Conservation (phyloP, 768 basidiomycete genomes). For the Mycena polygramma region DNA sequence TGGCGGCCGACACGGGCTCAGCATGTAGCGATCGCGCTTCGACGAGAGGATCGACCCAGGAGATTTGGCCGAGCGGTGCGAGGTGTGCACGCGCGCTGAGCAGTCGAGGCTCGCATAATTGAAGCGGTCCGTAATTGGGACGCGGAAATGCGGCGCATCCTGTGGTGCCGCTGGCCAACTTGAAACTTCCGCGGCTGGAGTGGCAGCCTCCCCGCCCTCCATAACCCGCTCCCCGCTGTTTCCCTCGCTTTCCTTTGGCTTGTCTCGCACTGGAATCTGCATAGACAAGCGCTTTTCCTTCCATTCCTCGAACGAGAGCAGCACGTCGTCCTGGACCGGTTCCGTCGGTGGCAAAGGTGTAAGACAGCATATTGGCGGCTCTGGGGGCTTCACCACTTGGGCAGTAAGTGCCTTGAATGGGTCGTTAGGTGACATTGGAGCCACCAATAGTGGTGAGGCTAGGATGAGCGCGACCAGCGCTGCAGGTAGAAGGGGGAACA, state of each 20-base stretch:
- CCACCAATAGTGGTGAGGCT: constrained; percentile 45
- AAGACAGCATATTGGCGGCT: constrained; percentile 77
- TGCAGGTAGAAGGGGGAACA: constrained; percentile 31
- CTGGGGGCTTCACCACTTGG: constrained; percentile 61
- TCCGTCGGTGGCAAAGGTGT: constrained; percentile 64
- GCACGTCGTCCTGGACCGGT: constrained; percentile 68
- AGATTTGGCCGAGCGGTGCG: constrained; percentile 87
- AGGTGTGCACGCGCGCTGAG: constrained; percentile 89
- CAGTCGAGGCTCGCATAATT: constrained; percentile 96
- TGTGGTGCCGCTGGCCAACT: constrained; percentile 44
- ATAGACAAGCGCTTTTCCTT: constrained; percentile 72
- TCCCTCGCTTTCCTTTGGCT: constrained; percentile 43
- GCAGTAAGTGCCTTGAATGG: constrained; percentile 70
- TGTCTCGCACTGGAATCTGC: constrained; percentile 50
- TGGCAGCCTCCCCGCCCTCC: constrained; percentile 19
- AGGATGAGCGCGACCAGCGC: constrained; percentile 25
- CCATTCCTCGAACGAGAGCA: constrained; percentile 92
- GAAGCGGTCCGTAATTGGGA: constrained; percentile 88
- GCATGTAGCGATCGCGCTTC: constrained; percentile 96
- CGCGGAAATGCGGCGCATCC: constrained; percentile 72
- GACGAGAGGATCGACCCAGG: constrained; percentile 86
- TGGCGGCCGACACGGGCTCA: constrained; percentile 83
- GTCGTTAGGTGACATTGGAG: constrained; percentile 61
- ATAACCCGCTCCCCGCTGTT: constrained; percentile 22
- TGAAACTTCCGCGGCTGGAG: constrained; percentile 26